Evolutionary conservation across 208 protist species (phyloP).

Genomic region (Blastocrithidia nonstop): DNA sequence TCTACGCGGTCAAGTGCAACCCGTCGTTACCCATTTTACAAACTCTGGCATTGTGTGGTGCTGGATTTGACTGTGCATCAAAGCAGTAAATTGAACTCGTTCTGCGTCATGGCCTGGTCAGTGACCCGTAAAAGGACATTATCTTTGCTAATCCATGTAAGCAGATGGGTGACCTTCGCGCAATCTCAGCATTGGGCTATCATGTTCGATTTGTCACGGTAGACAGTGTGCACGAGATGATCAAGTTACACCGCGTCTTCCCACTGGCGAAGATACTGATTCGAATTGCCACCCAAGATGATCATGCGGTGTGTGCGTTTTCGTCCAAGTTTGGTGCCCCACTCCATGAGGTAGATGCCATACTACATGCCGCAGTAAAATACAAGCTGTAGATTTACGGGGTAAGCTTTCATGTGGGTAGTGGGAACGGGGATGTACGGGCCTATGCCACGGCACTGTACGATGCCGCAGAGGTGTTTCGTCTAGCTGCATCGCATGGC

Average conservation of each 20-base stretch:
- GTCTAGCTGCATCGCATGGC: slow-evolving; percentile 30
- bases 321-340: slow-evolving; percentile 72
- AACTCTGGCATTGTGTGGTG: slow-evolving; percentile 36
- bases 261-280: slow-evolving; percentile 36
- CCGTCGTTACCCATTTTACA: slow-evolving; percentile 27
- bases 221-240: slow-evolving; percentile 63
- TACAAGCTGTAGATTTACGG: slow-evolving; percentile 46
- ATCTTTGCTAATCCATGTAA: slow-evolving; percentile 86
- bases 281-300: slow-evolving; percentile 65
- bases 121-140: slow-evolving; percentile 29
- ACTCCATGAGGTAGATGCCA: slow-evolving; percentile 13
- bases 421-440: slow-evolving; percentile 33
- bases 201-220: slow-evolving; percentile 69
- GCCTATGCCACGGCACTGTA: slow-evolving; percentile 46
- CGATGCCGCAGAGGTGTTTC: slow-evolving; percentile 32
- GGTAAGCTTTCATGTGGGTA: slow-evolving; percentile 85
- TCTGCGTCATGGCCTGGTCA: slow-evolving; percentile 14
- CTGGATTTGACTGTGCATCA: slow-evolving; percentile 76
- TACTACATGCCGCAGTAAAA: slow-evolving; percentile 23
- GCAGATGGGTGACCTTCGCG: slow-evolving; percentile 31
- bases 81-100: slow-evolving; percentile 41
- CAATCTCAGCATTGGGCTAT: slow-evolving; percentile 22
- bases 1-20: slow-evolving; percentile 84
- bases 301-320: slow-evolving; percentile 38
- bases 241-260: slow-evolving; percentile 39